Conservation (phyloP, 768 basidiomycete genomes). For the Lactarius akahatsu region DNA sequence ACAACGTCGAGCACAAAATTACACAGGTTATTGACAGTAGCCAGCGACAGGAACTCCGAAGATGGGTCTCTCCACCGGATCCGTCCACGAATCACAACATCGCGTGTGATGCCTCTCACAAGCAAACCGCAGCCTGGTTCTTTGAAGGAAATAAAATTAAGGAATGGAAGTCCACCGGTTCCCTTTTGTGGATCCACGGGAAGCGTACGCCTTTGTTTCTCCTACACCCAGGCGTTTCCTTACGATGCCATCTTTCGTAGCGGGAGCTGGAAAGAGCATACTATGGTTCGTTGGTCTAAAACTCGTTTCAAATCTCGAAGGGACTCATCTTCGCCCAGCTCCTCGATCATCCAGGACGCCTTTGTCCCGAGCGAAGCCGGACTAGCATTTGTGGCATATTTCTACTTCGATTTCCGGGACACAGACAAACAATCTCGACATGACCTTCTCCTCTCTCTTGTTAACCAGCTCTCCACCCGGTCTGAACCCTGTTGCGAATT, state of each 20-base stretch:
- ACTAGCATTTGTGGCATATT: not conserved
- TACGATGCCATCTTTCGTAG: too few relatives aligned
- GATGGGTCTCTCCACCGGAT: not conserved
- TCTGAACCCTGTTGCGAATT: not conserved
- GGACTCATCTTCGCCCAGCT: too few relatives aligned
- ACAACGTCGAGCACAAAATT: not conserved
- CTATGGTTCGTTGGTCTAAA: too few relatives aligned
- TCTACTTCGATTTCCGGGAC: slow-evolving; percentile 1
- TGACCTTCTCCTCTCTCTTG: not conserved
- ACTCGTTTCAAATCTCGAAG: too few relatives aligned
- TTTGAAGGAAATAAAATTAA: not conserved
- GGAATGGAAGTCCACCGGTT: too few relatives aligned
- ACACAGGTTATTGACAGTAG: not conserved
- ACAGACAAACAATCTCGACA: not conserved
- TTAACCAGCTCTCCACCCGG: not conserved
- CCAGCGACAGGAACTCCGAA: not conserved
- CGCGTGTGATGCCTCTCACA: not conserved
- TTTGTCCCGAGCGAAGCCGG: not conserved
- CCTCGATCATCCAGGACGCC: not conserved
- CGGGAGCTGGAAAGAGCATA: too few relatives aligned
- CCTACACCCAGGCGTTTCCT: too few relatives aligned
- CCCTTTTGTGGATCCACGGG: too few relatives aligned
- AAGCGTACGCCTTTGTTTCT: too few relatives aligned
- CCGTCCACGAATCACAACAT: too few relatives aligned
- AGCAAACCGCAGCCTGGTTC: not conserved